phyloP scores from a whole-genome alignment of 2,329 filamentous ascomycete species.

The Penicillium polonicum region DNA sequence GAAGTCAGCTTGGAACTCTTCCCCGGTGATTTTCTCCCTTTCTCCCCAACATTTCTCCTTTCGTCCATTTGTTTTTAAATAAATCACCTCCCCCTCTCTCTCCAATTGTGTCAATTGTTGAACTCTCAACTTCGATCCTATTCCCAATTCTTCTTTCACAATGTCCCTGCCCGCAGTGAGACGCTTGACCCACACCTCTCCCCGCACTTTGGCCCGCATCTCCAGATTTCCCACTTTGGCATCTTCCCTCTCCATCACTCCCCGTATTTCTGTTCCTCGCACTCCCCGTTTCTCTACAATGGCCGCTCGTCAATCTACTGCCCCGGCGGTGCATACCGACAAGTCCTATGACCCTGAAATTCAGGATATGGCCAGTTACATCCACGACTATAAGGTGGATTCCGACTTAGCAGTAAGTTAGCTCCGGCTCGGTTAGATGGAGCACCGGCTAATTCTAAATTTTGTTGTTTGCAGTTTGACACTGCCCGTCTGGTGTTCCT shows the following conservation, averaged over 20 bases:
- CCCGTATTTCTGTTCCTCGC: slow-evolving; percentile 18
- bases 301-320: slow-evolving; percentile 40
- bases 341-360: slow-evolving; percentile 86
- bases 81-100: neutral
- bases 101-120: slow-evolving; percentile 1
- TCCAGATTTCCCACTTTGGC: slow-evolving; percentile 31
- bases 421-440: neutral
- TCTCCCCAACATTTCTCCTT: slow-evolving; percentile 8
- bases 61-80: slow-evolving; percentile 17
- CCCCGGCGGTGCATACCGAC: slow-evolving; percentile 35
- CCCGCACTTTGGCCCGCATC: slow-evolving; percentile 48
- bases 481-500: slow-evolving; percentile 95
- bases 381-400: slow-evolving; percentile 86
- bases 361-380: slow-evolving; percentile 90
- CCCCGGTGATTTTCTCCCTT: slow-evolving; percentile 11
- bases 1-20: slow-evolving; percentile 22
- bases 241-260: slow-evolving; percentile 24
- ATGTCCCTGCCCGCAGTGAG: slow-evolving; percentile 46
- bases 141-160: slow-evolving; percentile 36
- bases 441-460: slow-evolving; percentile 1
- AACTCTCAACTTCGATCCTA: neutral
- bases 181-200: slow-evolving; percentile 44
- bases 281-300: slow-evolving; percentile 45
- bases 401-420: slow-evolving; percentile 83
- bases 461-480: slow-evolving; percentile 59